Evolutionary conservation across 2,329 filamentous ascomycete species (phyloP).

Genomic region (Curvularia verruculosa): DNA sequence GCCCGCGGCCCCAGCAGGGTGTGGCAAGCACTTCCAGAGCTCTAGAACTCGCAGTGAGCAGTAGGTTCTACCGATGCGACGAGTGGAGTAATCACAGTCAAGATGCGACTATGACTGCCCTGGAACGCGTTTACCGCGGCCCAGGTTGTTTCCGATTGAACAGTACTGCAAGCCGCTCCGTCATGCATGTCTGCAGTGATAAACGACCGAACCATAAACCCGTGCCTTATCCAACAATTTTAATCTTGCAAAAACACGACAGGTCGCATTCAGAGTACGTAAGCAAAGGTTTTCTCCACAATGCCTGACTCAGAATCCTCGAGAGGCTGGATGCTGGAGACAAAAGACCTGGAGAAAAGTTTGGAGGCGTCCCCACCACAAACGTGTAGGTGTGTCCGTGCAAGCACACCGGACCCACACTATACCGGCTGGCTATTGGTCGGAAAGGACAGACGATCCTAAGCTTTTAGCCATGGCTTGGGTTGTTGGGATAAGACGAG

Average conservation of each 20-base stretch:
- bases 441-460: background rate
- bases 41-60: background rate
- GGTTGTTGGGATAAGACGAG: constrained; percentile 15
- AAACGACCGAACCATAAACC: background rate
- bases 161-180: background rate
- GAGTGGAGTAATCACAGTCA: background rate
- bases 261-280: constrained; percentile 5
- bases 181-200: background rate
- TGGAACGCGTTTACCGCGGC: background rate
- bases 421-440: constrained; percentile 1
- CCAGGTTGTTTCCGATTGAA: background rate
- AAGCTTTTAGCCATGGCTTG: constrained; percentile 11
- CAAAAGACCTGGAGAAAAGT: constrained; percentile 12
- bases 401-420: constrained; percentile 1
- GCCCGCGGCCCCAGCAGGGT: background rate
- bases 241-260: background rate
- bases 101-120: background rate
- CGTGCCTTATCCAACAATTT: background rate
- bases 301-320: constrained; percentile 1
- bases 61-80: background rate
- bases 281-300: constrained; percentile 2
- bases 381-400: constrained; percentile 1
- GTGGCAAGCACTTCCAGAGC: background rate
- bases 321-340: constrained; percentile 2
- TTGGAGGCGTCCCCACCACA: constrained; percentile 12